phyloP scores from a whole-genome alignment of 148 eudicot species.

The Spergularia marina region DNA sequence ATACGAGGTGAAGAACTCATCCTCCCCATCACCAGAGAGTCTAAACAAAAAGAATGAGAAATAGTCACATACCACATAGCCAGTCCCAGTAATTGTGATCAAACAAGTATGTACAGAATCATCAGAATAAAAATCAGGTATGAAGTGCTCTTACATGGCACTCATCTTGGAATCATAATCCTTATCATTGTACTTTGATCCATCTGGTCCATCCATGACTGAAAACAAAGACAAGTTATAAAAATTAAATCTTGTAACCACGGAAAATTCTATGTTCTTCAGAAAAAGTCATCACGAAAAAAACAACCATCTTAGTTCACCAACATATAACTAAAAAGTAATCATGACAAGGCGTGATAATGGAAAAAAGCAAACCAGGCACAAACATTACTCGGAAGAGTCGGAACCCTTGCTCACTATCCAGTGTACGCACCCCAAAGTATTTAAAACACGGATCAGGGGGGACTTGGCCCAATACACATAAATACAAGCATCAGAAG shows the following conservation, averaged over 20 bases:
- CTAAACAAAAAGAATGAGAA: constrained; percentile 11
- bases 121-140: neutral
- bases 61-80: neutral
- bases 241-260: neutral
- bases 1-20: constrained; percentile 36
- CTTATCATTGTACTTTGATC: neutral
- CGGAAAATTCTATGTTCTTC: too few species aligned
- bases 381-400: neutral
- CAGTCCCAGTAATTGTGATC: neutral
- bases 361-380: too few species aligned
- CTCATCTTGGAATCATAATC: neutral
- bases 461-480: too few species aligned
- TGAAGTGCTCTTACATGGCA: neutral
- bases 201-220: neutral
- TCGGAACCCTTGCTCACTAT: neutral
- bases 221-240: neutral
- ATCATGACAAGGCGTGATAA: neutral
- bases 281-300: neutral
- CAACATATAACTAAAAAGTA: neutral
- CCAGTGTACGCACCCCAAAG: neutral
- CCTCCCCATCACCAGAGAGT: constrained; percentile 26
- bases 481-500: too few species aligned
- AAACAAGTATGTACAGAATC: neutral
- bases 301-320: too few species aligned
- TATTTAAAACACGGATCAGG: too few species aligned